Evolutionary conservation across 2,329 filamentous ascomycete genomes (phyloP), one percentile per base, ranked within the genome.

Genomic region (Ceratocystis variospora): DNA sequence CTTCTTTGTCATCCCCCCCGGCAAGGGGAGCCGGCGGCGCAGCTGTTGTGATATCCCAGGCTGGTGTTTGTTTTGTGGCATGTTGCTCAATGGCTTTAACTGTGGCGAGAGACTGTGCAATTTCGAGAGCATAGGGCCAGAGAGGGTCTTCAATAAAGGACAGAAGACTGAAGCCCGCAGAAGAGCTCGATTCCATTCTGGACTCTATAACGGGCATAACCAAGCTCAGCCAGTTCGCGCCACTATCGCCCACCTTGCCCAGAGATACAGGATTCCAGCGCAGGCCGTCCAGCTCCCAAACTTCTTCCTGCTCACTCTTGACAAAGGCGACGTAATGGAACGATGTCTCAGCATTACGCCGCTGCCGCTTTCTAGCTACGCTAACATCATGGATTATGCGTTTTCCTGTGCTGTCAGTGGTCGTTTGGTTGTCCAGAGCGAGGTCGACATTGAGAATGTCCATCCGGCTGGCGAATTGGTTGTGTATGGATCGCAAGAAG

Each of bases 251-350:
- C 37, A 66, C 61, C 22, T 65, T 59, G 48, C 86, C 87, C 66
- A 91, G 78, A 66, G 79, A 81, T 44, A 84, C 81, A 2, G 90
- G 93, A 69, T 86, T 83, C 53, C 78, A 78, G 73, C 92, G 85
- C 25, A 96, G 78, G 3, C 93, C 93, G 74, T 97, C 93, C 4
- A 97, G 83, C 73, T 92, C 89, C 90, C 90, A 96, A 15, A 96
- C 82, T 66, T 83, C 79, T 1, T 83, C 86, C n/a, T 82, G 79
- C 37, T 41, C 37, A 15, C 85, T 82, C 1, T 90, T 89, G 37
- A 96, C 85, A 72, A 93, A 96, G 5, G 91, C 92, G 69, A 96
- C 87, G 74, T 94, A 97, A 73, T 97, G 93, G 72, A 87, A 94
- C 0, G 83, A 86, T 12, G 82, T 80, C n/a, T 89, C 83, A 61